These are phyloP conservation scores for Colletotrichum brevisporum DNA, from an alignment of 2,329 filamentous ascomycete genomes.

Conservation along the genomic window DNA sequence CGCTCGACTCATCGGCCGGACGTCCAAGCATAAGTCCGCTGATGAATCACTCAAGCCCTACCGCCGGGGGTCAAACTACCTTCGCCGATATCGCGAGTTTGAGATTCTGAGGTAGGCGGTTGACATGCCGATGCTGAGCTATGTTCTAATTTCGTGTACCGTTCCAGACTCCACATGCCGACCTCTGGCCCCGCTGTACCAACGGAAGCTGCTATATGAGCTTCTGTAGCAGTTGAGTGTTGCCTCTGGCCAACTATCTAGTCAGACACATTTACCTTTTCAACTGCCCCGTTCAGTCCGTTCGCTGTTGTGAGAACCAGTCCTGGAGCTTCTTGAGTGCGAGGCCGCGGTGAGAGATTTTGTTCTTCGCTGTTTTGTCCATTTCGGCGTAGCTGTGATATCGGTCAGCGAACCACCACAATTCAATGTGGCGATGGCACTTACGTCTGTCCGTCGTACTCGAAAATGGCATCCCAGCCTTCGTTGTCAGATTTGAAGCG, in stretches of 20 bases:
- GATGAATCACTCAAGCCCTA: constrained; percentile 77
- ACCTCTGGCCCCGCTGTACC: no score
- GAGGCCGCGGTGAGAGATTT: constrained; percentile 89
- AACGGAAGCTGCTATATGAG: no score
- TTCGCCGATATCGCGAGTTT: constrained; percentile 81
- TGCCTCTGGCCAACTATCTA: neutral
- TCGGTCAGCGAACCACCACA: constrained; percentile 11
- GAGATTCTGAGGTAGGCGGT: constrained; percentile 70
- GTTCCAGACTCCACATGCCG: constrained; percentile 17
- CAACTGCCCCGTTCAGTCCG: neutral
- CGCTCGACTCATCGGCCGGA: constrained; percentile 67
- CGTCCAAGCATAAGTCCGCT: constrained; percentile 61
- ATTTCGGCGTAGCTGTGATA: constrained; percentile 85
- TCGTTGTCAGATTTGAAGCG: neutral
- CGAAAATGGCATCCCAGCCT: constrained; percentile 98
- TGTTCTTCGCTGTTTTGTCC: constrained; percentile 89
- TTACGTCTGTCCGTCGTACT: constrained; percentile 88
- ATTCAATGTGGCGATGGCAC: constrained; percentile 44
- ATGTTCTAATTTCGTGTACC: no score
- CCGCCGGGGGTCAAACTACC: constrained; percentile 76
- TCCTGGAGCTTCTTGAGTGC: constrained; percentile 88
- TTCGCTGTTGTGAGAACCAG: constrained; percentile 74
- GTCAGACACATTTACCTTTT: neutral
- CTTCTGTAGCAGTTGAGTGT: no score
- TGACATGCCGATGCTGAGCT: neutral